Percentiles rank a stretch among this genome's conserved stretches.
Conservation (phyloP, 176 grass and related monocot species). For the Elymus sibiricus region DNA sequence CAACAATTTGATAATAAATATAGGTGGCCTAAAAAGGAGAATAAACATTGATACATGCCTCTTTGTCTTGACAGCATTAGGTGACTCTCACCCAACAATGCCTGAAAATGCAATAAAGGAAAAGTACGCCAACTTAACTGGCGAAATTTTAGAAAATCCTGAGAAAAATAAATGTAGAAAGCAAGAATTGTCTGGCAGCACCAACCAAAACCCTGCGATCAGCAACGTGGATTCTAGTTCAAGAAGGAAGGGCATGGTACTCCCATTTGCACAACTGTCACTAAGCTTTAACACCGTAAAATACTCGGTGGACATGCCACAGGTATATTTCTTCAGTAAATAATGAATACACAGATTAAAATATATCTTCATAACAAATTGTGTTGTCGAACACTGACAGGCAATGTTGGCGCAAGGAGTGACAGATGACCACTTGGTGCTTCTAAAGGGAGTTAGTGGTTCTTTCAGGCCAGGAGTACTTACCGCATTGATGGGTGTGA, state of each 20-base stretch:
- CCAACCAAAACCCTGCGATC: constrained; percentile 22
- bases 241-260: constrained; percentile 73
- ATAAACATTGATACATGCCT: too few species aligned
- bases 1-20: constrained; percentile 19
- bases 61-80: constrained; percentile 46
- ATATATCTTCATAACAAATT: background rate
- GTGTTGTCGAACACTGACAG: constrained; percentile 33
- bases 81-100: constrained; percentile 57
- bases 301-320: constrained; percentile 92
- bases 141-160: constrained; percentile 44
- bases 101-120: constrained; percentile 70
- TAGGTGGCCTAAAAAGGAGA: background rate
- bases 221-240: constrained; percentile 26
- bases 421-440: constrained; percentile 56
- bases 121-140: constrained; percentile 76
- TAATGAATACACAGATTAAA: background rate
- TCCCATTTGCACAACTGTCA: constrained; percentile 69
- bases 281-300: constrained; percentile 64
- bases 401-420: constrained; percentile 89
- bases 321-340: constrained; percentile 42
- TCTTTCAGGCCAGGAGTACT: constrained; percentile 94
- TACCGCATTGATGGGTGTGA: constrained; percentile 87
- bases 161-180: constrained; percentile 46
- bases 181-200: constrained; percentile 38
- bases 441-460: constrained; percentile 81